phyloP scores from a whole-genome alignment of 1,284 basidiomycete genomes.

The Fistulina hepatica region DNA sequence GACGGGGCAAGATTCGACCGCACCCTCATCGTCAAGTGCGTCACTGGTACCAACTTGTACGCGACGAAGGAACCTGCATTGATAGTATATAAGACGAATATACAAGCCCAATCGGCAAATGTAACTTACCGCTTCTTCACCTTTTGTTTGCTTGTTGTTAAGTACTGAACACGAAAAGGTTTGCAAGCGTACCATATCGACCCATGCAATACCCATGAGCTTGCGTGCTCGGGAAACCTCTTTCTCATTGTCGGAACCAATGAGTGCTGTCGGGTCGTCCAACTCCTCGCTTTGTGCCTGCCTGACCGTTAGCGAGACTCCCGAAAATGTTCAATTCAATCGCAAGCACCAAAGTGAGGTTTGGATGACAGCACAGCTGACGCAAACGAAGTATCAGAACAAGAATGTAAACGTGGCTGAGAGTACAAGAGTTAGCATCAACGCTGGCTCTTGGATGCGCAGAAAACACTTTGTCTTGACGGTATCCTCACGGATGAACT shows the following conservation, averaged over 20 bases:
- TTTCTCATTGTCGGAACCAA: conserved; percentile 38
- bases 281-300: conserved; percentile 33
- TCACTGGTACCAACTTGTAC: conserved; percentile 30
- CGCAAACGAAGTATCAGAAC: conserved; percentile 58
- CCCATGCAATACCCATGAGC: conserved; percentile 45
- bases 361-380: conserved; percentile 56
- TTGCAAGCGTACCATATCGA: conserved; percentile 30
- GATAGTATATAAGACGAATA: conserved; percentile 3
- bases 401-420: conserved; percentile 1
- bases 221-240: conserved; percentile 45
- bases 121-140: conserved; percentile 28
- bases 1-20: conserved; percentile 37
- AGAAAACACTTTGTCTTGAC: conserved; percentile 44
- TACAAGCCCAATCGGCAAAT: not conserved
- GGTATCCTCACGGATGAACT: conserved; percentile 44
- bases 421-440: not conserved
- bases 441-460: not conserved
- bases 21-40: conserved; percentile 31
- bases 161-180: not conserved
- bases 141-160: conserved; percentile 16
- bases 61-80: conserved; percentile 32
- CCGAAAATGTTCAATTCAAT: not conserved
- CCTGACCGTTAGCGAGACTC: conserved; percentile 13
- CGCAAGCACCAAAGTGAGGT: conserved; percentile 43
- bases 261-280: conserved; percentile 39